Percentiles rank a stretch among this genome's conserved stretches.
These are phyloP conservation scores for Penicillium cinerascens DNA, from an alignment of 495 filamentous ascomycete genomes.

Conservation along the genomic window DNA sequence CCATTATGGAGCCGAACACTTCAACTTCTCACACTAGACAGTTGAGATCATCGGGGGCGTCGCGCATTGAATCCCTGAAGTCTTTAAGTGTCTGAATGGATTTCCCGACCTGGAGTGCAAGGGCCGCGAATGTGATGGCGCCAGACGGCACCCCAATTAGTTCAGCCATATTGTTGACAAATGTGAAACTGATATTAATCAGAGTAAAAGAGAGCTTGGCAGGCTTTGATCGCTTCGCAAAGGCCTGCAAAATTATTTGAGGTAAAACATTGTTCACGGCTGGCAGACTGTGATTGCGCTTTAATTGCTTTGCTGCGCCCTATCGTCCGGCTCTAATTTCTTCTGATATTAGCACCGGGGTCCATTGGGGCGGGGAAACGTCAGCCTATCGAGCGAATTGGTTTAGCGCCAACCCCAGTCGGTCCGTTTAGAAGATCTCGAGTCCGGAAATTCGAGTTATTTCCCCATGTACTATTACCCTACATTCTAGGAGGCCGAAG, in stretches of 20 bases:
- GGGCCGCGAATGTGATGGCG: slow-evolving; percentile 9
- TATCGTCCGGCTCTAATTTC: not conserved
- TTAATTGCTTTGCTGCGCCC: not conserved
- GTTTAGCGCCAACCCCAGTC: not conserved
- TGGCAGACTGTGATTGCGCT: not conserved
- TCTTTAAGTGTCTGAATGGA: slow-evolving; percentile 3
- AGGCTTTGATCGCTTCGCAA: no score
- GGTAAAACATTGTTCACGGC: not conserved
- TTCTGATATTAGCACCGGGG: not conserved
- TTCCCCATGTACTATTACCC: not conserved
- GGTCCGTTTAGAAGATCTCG: not conserved
- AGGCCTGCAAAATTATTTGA: not conserved
- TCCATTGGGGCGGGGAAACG: not conserved
- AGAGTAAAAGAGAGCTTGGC: not conserved
- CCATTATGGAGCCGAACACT: slow-evolving; percentile 2
- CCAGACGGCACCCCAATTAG: slow-evolving; percentile 5
- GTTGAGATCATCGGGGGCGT: slow-evolving; percentile 3
- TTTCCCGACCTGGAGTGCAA: slow-evolving; percentile 3
- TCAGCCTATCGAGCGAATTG: not conserved
- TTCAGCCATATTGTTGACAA: slow-evolving; percentile 2
- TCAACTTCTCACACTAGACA: not conserved
- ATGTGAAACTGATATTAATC: not conserved
- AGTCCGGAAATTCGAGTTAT: not conserved
- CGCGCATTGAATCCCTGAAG: slow-evolving; percentile 1
- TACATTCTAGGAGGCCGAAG: no score